Percentiles rank a stretch among this genome's conserved stretches.
phyloP scores from a whole-genome alignment of 2,329 filamentous ascomycete genomes.

The Hymenoscyphus repandus region DNA sequence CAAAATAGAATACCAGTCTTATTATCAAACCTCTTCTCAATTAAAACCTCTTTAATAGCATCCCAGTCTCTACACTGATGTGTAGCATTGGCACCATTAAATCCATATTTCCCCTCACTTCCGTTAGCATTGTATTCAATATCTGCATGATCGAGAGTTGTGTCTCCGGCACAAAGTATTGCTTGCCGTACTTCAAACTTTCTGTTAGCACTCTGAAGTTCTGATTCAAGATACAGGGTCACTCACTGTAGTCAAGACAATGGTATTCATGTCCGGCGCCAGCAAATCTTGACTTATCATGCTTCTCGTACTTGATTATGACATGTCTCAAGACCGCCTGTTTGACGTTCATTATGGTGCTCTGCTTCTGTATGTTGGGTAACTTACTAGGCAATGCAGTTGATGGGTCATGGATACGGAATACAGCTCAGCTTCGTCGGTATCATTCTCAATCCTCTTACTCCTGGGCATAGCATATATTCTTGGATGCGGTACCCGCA shows the following conservation, averaged over 20 bases:
- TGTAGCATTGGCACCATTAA: constrained; percentile 25
- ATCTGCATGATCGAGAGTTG: constrained; percentile 27
- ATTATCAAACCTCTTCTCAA: constrained; percentile 23
- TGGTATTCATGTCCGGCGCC: constrained; percentile 30
- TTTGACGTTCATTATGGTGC: neutral
- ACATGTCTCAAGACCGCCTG: constrained; percentile 26
- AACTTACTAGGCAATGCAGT: constrained; percentile 26
- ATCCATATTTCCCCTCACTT: constrained; percentile 17
- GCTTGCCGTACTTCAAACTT: constrained; percentile 27
- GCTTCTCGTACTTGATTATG: constrained; percentile 28
- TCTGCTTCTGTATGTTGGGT: neutral
- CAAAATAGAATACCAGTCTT: constrained; percentile 24
- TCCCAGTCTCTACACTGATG: constrained; percentile 30
- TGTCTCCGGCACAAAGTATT: constrained; percentile 29
- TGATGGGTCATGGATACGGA: constrained; percentile 28
- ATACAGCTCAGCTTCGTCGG: constrained; percentile 25
- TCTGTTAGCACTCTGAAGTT: no score
- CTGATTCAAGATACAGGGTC: no score
- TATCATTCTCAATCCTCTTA: constrained; percentile 20
- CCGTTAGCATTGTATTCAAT: constrained; percentile 21
- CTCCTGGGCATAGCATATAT: constrained; percentile 27
- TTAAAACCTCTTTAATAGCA: constrained; percentile 21
- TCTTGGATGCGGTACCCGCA: constrained; percentile 25
- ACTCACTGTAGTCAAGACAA: constrained; percentile 29
- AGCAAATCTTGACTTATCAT: constrained; percentile 25